Conservation (phyloP, 192 early-diverging fungal species). For the Diversispora eburnea region DNA sequence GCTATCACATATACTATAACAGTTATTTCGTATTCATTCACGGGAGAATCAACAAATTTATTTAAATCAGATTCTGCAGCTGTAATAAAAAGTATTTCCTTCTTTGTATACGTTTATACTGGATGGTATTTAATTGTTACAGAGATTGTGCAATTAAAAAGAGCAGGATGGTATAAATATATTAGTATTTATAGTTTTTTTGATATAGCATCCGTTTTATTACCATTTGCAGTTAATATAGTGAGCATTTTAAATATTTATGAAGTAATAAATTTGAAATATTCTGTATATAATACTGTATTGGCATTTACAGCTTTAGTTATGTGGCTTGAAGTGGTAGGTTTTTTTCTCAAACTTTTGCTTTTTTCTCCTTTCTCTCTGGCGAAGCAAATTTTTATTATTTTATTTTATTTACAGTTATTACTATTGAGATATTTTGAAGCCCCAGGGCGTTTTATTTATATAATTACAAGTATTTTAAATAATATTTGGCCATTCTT, state of each 20-base stretch:
- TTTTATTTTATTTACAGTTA: neutral
- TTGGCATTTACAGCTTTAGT: neutral
- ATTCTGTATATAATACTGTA: neutral
- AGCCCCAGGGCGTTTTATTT: neutral
- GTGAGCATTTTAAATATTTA: neutral
- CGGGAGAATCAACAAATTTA: neutral
- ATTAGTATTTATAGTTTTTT: constrained; percentile 1
- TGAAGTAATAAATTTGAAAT: neutral
- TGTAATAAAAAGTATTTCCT: neutral
- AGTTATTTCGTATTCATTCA: neutral
- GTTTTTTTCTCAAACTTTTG: neutral
- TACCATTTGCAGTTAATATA: neutral
- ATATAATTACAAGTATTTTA: neutral
- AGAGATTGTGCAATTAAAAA: neutral
- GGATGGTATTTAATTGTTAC: neutral
- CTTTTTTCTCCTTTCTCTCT: neutral
- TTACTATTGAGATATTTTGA: constrained; percentile 5
- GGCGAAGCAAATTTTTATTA: neutral
- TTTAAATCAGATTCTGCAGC: neutral
- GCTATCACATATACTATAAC: too few species aligned
- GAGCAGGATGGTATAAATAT: neutral
- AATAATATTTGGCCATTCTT: neutral
- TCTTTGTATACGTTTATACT: neutral
- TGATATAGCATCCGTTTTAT: neutral
- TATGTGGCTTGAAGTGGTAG: neutral